These are phyloP conservation scores for Pseudoneurospora amorphoporcata DNA, from an alignment of 495 filamentous ascomycete genomes.

Conservation along the genomic window DNA sequence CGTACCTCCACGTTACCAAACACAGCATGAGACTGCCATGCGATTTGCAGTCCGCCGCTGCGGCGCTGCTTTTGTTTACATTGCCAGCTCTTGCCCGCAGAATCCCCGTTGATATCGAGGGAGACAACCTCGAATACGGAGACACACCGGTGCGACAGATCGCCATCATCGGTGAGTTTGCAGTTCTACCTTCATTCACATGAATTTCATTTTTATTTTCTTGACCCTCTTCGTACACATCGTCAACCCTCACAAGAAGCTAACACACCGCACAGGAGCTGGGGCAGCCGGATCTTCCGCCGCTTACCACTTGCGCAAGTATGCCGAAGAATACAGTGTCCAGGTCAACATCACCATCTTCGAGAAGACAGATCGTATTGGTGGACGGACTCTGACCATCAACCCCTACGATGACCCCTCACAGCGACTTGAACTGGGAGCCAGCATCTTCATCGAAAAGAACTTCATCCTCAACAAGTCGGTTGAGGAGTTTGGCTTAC, in stretches of 20 bases:
- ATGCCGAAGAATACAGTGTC: conserved; percentile 43
- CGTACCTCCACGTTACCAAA: background rate
- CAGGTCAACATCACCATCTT: conserved; percentile 74
- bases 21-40: background rate
- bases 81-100: background rate
- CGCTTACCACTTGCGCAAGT: conserved; percentile 70
- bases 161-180: conserved; percentile 34
- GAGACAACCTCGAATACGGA: background rate
- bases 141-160: conserved; percentile 23
- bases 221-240: conserved; percentile 1
- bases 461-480: conserved; percentile 77
- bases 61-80: background rate
- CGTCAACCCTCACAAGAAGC: conserved; percentile 8
- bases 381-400: conserved; percentile 84
- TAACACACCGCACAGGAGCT: conserved; percentile 51
- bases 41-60: background rate
- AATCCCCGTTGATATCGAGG: background rate
- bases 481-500: conserved; percentile 60
- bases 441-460: conserved; percentile 80
- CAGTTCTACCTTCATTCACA: background rate
- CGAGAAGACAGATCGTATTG: conserved; percentile 69
- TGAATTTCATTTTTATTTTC: background rate
- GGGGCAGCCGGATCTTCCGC: conserved; percentile 81
- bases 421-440: conserved; percentile 76
- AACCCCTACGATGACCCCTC: conserved; percentile 61